Percentiles rank a stretch among this genome's conserved stretches.
phyloP scores from a whole-genome alignment of 306 rosid species.

The Dicorynia guianensis region DNA sequence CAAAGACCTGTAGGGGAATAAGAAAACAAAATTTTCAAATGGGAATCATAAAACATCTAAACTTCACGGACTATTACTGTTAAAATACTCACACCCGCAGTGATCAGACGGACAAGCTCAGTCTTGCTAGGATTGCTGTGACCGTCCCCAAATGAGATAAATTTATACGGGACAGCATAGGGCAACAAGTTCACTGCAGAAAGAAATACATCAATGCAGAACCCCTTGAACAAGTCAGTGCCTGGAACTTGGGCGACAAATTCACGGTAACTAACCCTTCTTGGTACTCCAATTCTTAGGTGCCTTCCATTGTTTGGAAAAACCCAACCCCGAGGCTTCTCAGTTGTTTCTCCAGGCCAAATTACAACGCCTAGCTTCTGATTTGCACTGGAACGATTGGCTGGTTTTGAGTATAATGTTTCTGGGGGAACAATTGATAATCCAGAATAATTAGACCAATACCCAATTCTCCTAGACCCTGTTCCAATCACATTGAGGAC shows the following conservation, averaged over 20 bases:
- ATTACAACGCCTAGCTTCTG: slow-evolving; percentile 60
- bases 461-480: slow-evolving; percentile 77
- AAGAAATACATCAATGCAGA: slow-evolving; percentile 89
- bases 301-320: slow-evolving; percentile 87
- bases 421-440: slow-evolving; percentile 74
- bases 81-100: slow-evolving; percentile 75
- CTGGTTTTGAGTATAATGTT: slow-evolving; percentile 64
- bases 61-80: slow-evolving; percentile 4
- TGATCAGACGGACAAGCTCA: slow-evolving; percentile 74
- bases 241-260: slow-evolving; percentile 65
- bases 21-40: slow-evolving; percentile 41
- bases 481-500: slow-evolving; percentile 84
- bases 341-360: slow-evolving; percentile 88
- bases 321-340: slow-evolving; percentile 93
- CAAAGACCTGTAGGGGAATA: slow-evolving; percentile 64
- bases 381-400: slow-evolving; percentile 62
- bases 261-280: slow-evolving; percentile 71
- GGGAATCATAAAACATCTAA: slow-evolving; percentile 25
- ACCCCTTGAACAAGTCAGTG: slow-evolving; percentile 78
- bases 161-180: slow-evolving; percentile 84
- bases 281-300: slow-evolving; percentile 81
- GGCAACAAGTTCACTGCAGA: slow-evolving; percentile 83
- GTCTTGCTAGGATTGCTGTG: slow-evolving; percentile 64
- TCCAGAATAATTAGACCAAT: slow-evolving; percentile 95
- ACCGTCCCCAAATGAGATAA: slow-evolving; percentile 78